Conservation (phyloP, 441 rosid species). For the Erysimum cheiri region DNA sequence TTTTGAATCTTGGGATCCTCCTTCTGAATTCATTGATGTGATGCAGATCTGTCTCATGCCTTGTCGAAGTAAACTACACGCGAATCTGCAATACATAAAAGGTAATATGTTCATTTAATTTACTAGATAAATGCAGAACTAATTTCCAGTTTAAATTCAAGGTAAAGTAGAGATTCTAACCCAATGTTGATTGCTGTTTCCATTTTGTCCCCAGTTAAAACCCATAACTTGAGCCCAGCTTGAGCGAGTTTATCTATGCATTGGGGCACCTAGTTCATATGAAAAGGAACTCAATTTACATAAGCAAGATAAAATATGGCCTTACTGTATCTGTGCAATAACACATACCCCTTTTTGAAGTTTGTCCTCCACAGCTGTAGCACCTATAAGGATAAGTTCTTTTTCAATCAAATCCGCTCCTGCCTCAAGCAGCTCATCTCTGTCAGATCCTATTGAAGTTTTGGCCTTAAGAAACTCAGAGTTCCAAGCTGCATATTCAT, state of each 20-base stretch:
- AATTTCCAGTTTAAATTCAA: constrained; percentile 34
- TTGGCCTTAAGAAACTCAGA: constrained; percentile 82
- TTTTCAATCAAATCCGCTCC: constrained; percentile 86
- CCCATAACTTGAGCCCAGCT: constrained; percentile 99
- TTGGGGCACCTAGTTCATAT: constrained; percentile 78
- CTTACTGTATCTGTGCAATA: constrained; percentile 5
- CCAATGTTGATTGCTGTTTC: constrained; percentile 99
- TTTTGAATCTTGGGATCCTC: constrained; percentile 57
- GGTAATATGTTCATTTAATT: constrained; percentile 21
- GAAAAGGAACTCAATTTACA: constrained; percentile 32
- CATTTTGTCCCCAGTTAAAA: constrained; percentile 98
- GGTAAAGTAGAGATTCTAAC: constrained; percentile 49
- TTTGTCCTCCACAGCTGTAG: constrained; percentile 98
- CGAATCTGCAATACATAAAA: constrained; percentile 58
- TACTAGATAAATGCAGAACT: constrained; percentile 11
- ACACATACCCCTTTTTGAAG: constrained; percentile 86
- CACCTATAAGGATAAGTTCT: constrained; percentile 89
- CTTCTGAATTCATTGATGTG: constrained; percentile 54
- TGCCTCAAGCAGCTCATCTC: constrained; percentile 79
- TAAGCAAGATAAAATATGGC: constrained; percentile 24
- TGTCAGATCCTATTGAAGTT: constrained; percentile 77
- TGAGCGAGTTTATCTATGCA: constrained; percentile 99
- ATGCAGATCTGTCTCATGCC: constrained; percentile 91
- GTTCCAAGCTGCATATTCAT: constrained; percentile 85
- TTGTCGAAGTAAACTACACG: constrained; percentile 91